Evolutionary conservation across 768 basidiomycete genomes (phyloP).

Genomic region (Agrocybe pediades): DNA sequence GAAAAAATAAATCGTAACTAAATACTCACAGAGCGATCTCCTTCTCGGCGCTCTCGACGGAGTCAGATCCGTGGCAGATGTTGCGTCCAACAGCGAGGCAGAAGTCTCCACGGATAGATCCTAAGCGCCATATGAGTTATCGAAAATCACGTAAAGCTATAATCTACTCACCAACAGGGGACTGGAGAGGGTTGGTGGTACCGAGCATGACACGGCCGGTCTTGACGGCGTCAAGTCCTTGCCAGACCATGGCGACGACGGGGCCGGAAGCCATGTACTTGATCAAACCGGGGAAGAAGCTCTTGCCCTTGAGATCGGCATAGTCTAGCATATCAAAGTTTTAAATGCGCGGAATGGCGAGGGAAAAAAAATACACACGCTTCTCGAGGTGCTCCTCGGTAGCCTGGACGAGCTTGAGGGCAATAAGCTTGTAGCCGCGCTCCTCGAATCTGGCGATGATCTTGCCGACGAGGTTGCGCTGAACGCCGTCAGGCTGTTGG

Average conservation of each 20-base stretch:
- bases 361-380: constrained; percentile 49
- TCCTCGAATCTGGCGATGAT: constrained; percentile 97
- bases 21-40: constrained; percentile 85
- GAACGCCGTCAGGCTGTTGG: constrained; percentile 96
- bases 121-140: constrained; percentile 35
- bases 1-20: neutral
- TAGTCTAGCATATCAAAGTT: constrained; percentile 69
- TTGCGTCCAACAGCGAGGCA: constrained; percentile 94
- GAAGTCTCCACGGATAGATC: constrained; percentile 95
- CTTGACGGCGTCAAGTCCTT: constrained; percentile 93
- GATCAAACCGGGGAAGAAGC: constrained; percentile 96
- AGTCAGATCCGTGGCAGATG: constrained; percentile 91
- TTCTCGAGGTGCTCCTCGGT: constrained; percentile 86
- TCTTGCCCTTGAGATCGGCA: constrained; percentile 89
- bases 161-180: constrained; percentile 68
- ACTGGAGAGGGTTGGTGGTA: constrained; percentile 93
- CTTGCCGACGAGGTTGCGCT: constrained; percentile 92
- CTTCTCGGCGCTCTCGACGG: constrained; percentile 88
- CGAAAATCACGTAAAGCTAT: neutral
- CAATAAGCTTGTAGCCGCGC: constrained; percentile 97
- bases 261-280: constrained; percentile 96
- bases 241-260: constrained; percentile 94
- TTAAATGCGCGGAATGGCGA: constrained; percentile 12
- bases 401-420: constrained; percentile 87
- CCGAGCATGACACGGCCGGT: constrained; percentile 96